Evolutionary conservation across 225 moss, liverwort and hornwort genomes (phyloP), one percentile per base, ranked within the genome.

Genomic region (Sphagnum tenellum): DNA sequence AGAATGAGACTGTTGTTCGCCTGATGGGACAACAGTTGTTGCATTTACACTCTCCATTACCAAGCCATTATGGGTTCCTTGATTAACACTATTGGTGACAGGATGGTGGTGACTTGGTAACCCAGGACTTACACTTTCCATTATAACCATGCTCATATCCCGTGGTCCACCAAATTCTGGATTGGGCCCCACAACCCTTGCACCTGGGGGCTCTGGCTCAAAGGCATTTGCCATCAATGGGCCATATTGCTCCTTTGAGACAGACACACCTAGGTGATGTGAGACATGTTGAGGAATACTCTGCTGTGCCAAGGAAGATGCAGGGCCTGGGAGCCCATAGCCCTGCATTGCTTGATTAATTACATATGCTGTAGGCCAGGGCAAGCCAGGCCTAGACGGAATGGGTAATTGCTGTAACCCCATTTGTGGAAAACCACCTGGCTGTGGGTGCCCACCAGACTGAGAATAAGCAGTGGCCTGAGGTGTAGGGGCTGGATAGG

Each of bases 111-210:
- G 81, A 61, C 77, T 74, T 56, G 90, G 90, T 63, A 87, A 67
- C 56, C 87, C 89, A 12, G 91, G 91, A 75, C 89, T 92, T 3
- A 92, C 89, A 76, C 87, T 92, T 68, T 92, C 91, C 49, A 92
- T 65, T 54, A 92, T 85, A 29, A 92, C 91, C 78, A 81, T 81
- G 64, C 85, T 81, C 54, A 78, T 78, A 72, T 81, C 79, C 47
- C 82, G 29, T 29, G 29, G 29, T 29, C 29, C 29, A 29, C 29
- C 29, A 29, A 29, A 63, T 66, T 66, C 56, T 65, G 50, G 71
- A 62, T 70, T 71, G 47, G 56, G 14, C 70, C 73, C 71, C 65
- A 81, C 58, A 12, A 76, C 75, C 12, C 65, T 74, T 61, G 87
- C 80, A 70, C 86, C 89, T 44, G 86, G 91, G 8, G 87, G 85